Conservation (phyloP, 225 moss, liverwort and hornwort species). For the Anthoceros angustus region DNA sequence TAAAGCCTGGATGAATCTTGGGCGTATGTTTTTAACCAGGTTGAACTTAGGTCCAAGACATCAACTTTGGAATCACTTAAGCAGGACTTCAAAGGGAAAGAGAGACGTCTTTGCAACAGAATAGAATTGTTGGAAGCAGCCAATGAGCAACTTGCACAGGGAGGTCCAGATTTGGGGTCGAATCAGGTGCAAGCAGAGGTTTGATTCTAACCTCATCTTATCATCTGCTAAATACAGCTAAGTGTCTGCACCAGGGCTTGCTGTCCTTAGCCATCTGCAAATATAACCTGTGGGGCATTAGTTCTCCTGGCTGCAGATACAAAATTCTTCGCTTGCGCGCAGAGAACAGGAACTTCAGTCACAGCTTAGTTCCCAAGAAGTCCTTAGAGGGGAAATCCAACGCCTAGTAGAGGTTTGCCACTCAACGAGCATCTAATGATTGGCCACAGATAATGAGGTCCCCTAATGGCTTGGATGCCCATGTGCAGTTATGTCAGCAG, state of each 20-base stretch:
- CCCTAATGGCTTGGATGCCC: neutral
- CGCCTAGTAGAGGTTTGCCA: constrained; percentile 70
- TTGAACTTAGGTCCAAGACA: constrained; percentile 24
- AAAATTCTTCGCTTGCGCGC: constrained; percentile 53
- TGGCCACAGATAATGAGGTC: too few relatives aligned
- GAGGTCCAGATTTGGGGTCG: constrained; percentile 61
- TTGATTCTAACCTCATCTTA: constrained; percentile 1
- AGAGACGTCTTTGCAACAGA: constrained; percentile 49
- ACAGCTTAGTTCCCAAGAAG: constrained; percentile 59
- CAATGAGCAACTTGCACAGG: constrained; percentile 72
- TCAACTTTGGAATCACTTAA: constrained; percentile 41
- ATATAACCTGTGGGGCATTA: constrained; percentile 7
- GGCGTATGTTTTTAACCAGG: constrained; percentile 12
- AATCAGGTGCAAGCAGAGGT: constrained; percentile 86
- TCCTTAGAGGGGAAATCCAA: constrained; percentile 69
- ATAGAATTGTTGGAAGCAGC: constrained; percentile 73
- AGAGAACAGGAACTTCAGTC: constrained; percentile 57
- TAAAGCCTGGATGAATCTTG: neutral
- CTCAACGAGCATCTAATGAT: neutral
- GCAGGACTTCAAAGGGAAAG: constrained; percentile 52
- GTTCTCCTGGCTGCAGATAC: constrained; percentile 73
- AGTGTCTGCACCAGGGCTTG: neutral
- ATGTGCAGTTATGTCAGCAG: constrained; percentile 56
- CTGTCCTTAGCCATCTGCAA: neutral
- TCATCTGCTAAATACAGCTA: neutral